phyloP scores from a whole-genome alignment of 345 rosid species.

The Populus deltoides region DNA sequence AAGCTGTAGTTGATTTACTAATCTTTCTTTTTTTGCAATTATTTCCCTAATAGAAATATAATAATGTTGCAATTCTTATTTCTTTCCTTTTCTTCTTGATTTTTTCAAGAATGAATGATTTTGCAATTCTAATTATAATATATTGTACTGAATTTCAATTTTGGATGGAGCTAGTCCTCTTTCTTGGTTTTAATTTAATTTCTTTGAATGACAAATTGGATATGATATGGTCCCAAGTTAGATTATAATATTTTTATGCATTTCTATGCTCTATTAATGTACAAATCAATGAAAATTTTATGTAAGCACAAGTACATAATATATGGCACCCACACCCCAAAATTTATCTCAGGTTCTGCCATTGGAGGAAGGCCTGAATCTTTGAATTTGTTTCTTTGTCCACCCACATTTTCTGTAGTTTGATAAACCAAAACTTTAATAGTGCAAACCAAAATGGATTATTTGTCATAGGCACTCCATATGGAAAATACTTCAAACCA shows the following conservation, averaged over 20 bases:
- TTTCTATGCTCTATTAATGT: neutral
- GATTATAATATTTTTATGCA: neutral
- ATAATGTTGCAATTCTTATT: neutral
- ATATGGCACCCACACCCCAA: too few species aligned
- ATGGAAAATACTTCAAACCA: neutral
- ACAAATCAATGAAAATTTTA: neutral
- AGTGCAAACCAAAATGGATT: neutral
- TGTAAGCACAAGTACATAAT: neutral
- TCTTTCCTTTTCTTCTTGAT: too few species aligned
- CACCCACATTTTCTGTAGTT: neutral
- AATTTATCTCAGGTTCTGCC: neutral
- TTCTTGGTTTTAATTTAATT: neutral
- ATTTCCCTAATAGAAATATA: neutral
- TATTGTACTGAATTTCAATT: too few species aligned
- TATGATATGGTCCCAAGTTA: neutral
- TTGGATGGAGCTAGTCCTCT: neutral
- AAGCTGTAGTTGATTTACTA: neutral
- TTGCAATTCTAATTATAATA: neutral
- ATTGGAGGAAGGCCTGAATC: neutral
- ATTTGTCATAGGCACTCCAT: neutral
- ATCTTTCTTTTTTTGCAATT: neutral
- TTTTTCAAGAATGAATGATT: neutral
- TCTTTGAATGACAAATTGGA: neutral
- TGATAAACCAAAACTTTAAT: neutral
- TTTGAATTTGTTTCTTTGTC: neutral